Conservation (phyloP, 2,329 filamentous ascomycete species). For the Venturia aucupariae region DNA sequence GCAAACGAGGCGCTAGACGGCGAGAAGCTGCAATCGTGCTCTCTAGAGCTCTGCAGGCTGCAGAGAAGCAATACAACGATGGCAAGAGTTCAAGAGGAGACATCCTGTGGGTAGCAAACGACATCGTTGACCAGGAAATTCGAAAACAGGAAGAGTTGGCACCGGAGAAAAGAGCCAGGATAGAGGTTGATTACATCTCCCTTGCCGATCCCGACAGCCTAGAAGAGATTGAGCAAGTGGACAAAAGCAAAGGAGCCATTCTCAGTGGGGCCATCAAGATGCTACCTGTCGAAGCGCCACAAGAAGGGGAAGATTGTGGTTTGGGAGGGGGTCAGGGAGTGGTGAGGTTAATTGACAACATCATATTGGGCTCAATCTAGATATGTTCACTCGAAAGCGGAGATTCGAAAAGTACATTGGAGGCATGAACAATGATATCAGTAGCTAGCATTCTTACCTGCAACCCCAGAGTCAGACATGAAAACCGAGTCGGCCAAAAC, state of each 20-base stretch:
- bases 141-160: slow-evolving; percentile 53
- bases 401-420: too few relatives aligned
- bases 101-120: slow-evolving; percentile 63
- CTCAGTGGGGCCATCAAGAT: slow-evolving; percentile 89
- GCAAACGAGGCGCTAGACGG: slow-evolving; percentile 46
- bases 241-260: slow-evolving; percentile 64
- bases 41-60: slow-evolving; percentile 57
- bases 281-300: slow-evolving; percentile 64
- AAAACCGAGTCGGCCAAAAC: too few relatives aligned
- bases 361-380: slow-evolving; percentile 44
- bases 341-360: slow-evolving; percentile 90
- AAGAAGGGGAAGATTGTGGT: slow-evolving; percentile 58
- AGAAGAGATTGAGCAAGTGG: slow-evolving; percentile 64
- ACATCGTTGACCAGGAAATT: slow-evolving; percentile 46
- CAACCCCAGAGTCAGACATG: too few relatives aligned
- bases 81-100: slow-evolving; percentile 48
- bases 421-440: too few relatives aligned
- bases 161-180: slow-evolving; percentile 54
- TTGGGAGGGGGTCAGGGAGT: slow-evolving; percentile 63
- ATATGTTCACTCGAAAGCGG: too few relatives aligned
- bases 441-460: too few relatives aligned
- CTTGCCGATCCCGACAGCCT: slow-evolving; percentile 78
- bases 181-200: slow-evolving; percentile 87
- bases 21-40: slow-evolving; percentile 65
- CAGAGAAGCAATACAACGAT: slow-evolving; percentile 55